phyloP scores from a whole-genome alignment of 108 stramenopile species.

The Cyclostephanos invisitatus region DNA sequence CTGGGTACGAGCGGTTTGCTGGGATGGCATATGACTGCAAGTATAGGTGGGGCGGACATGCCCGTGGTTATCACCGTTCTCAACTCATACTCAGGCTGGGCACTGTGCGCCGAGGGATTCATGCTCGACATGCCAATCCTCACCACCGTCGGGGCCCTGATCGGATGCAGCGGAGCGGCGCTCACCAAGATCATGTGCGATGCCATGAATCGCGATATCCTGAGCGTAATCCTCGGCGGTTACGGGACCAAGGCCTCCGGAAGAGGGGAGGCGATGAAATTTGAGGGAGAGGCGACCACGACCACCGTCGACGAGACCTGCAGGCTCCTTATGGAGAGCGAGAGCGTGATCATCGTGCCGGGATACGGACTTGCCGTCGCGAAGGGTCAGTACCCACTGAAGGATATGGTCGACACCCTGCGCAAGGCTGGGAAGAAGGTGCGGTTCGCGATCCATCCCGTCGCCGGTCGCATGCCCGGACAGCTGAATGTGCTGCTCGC shows the following conservation, averaged over 20 bases:
- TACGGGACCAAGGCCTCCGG: conserved; percentile 89
- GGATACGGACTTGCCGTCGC: conserved; percentile 99
- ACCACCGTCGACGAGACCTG: conserved; percentile 85
- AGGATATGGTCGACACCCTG: conserved; percentile 91
- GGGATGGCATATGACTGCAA: conserved; percentile 95
- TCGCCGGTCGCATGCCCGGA: conserved; percentile 99
- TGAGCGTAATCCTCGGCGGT: conserved; percentile 95
- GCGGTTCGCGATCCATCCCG: conserved; percentile 97
- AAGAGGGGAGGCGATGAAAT: conserved; percentile 87
- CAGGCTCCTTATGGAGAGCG: conserved; percentile 81
- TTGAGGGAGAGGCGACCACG: conserved; percentile 91
- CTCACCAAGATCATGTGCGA: conserved; percentile 99
- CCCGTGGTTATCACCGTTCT: conserved; percentile 99
- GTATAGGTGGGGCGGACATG: conserved; percentile 99
- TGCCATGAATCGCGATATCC: conserved; percentile 97
- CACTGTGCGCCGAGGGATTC: conserved; percentile 98
- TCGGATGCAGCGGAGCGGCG: conserved; percentile 98
- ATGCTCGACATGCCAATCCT: conserved; percentile 98
- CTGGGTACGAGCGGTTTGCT: conserved; percentile 85
- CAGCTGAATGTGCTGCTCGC: conserved; percentile 99
- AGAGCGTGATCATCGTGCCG: conserved; percentile 94
- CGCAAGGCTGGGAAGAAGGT: conserved; percentile 89
- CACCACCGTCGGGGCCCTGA: conserved; percentile 97
- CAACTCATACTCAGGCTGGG: conserved; percentile 95
- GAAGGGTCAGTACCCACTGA: conserved; percentile 96